Evolutionary conservation across 1,139 yeast species (phyloP), one percentile per base, ranked within the genome.

Genomic region (Yamadazyma dendronema): DNA sequence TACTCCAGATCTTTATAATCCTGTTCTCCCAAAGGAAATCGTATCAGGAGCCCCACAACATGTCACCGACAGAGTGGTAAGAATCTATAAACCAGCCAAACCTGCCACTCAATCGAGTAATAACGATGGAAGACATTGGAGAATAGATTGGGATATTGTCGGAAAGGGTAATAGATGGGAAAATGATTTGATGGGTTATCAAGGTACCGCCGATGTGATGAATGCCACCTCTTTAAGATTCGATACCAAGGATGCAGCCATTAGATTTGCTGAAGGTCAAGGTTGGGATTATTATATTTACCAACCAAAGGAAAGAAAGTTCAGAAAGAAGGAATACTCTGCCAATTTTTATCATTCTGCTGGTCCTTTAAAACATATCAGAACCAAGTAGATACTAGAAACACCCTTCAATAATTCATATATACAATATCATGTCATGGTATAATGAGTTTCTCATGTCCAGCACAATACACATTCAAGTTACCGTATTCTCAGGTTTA

Each of bases 121-220:
- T 43, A 67, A 69, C 52, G 74, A 77, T 52, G 74, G 77, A 12
- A 59, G 62, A 46, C 65, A 64, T 50, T 87, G 96, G 96, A 79
- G 78, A 55, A 57, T 87, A 45, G 95, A 87, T 62, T 87, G 94
- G 92, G 95, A 87, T 54, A 77, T 84, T 30, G 67, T 83, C 40
- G 82, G 82, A 33, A 79, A 83, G 52, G 88, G 85, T 28, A 81
- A 86, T 67, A 72, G 95, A 57, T 87, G 95, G 95, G 95, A 86
- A 59, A 86, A 87, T 61, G 94, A 86, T 55, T 69, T 86, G 55
- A 87, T 86, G 65, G 96, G 96, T 13, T 87, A 85, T 70, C 90
- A 86, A 52, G 77, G 87, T 26, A 71, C 86, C 31, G 79, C 86
- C 23, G 96, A 87, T 61, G 82, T 79, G 62, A 83, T 87, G 94